Conservation (phyloP, 2,329 filamentous ascomycete genomes). For the Leptographium procerum region DNA sequence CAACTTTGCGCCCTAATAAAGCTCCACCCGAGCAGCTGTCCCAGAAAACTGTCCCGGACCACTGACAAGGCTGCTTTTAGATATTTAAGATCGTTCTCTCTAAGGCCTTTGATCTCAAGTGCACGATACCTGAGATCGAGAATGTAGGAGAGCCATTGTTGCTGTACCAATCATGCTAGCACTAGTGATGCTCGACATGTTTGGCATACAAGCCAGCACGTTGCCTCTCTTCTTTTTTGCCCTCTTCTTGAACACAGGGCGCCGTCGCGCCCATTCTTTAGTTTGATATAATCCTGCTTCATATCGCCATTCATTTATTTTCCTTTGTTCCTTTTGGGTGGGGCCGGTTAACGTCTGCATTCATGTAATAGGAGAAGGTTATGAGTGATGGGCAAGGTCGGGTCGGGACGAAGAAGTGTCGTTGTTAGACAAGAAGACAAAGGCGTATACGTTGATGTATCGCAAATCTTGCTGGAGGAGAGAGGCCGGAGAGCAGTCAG, state of each 20-base stretch:
- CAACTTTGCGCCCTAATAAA: background rate
- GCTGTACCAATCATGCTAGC: conserved; percentile 62
- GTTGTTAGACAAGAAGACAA: background rate
- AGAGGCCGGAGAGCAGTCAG: too few species aligned
- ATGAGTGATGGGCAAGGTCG: background rate
- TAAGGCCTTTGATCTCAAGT: conserved; percentile 97
- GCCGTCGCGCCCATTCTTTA: background rate
- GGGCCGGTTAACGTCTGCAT: background rate
- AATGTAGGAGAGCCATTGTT: conserved; percentile 93
- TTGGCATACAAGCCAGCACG: background rate
- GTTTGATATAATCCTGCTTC: conserved; percentile 1
- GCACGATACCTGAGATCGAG: conserved; percentile 97
- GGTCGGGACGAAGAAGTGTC: background rate
- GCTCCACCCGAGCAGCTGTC: too few species aligned
- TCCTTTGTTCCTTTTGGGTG: background rate
- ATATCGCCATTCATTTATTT: background rate
- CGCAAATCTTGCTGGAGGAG: background rate
- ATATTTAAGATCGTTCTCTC: conserved; percentile 99
- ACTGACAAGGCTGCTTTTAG: conserved; percentile 33
- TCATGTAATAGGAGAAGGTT: background rate
- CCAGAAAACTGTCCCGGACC: background rate
- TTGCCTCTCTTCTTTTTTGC: background rate
- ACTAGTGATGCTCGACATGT: background rate
- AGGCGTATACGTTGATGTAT: background rate
- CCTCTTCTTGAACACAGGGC: background rate